Evolutionary conservation across 1,284 basidiomycete species (phyloP).

Genomic region (Rhodotorula sp.): DNA sequence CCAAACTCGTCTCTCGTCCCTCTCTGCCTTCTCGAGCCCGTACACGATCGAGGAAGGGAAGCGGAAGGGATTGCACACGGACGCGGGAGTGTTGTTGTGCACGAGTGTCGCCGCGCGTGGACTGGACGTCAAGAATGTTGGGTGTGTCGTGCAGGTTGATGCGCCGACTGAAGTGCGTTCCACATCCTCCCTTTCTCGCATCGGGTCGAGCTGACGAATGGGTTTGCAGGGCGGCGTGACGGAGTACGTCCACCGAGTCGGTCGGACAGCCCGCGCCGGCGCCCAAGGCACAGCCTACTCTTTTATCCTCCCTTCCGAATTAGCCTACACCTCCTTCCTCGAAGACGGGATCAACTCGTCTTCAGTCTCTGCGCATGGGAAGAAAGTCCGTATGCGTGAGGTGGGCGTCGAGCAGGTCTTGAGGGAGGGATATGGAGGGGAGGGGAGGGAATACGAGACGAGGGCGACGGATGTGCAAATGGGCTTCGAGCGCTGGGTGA

Average conservation of each 20-base stretch:
- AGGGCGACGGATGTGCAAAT: constrained; percentile 95
- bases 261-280: constrained; percentile 93
- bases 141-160: constrained; percentile 93
- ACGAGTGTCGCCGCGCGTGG: constrained; percentile 97
- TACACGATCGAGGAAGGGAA: constrained; percentile 41
- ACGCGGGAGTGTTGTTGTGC: constrained; percentile 72
- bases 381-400: constrained; percentile 59
- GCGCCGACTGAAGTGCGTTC: constrained; percentile 73
- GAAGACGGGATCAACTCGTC: constrained; percentile 66
- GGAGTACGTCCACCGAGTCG: constrained; percentile 96
- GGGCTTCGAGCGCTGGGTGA: constrained; percentile 91
- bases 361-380: constrained; percentile 40
- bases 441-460: constrained; percentile 73
- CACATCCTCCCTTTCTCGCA: background rate
- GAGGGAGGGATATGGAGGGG: constrained; percentile 74
- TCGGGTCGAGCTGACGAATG: background rate
- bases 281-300: constrained; percentile 86
- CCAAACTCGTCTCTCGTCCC: constrained; percentile 72
- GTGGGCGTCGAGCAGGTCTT: constrained; percentile 70
- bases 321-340: constrained; percentile 84
- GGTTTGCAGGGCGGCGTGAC: constrained; percentile 69
- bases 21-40: constrained; percentile 68
- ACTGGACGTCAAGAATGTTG: constrained; percentile 92
- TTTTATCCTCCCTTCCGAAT: constrained; percentile 80
- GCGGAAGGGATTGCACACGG: constrained; percentile 44